These are phyloP conservation scores for Diaporthe humulicola DNA, from an alignment of 2,329 filamentous ascomycete species.

Conservation along the genomic window DNA sequence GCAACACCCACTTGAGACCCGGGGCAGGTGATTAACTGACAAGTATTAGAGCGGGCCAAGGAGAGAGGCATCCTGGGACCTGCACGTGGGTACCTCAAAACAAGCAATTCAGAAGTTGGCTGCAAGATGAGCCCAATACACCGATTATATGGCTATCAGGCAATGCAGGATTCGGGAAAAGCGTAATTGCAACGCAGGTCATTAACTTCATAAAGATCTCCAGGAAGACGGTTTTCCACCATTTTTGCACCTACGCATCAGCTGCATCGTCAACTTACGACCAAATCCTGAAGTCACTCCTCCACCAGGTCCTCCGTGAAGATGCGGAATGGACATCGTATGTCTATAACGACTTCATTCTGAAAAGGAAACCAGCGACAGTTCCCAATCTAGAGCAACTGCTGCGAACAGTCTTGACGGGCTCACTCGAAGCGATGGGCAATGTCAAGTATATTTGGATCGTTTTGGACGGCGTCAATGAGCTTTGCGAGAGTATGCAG, in stretches of 20 bases:
- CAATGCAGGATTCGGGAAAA: constrained; percentile 53
- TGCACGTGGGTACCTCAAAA: constrained; percentile 52
- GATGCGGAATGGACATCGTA: constrained; percentile 46
- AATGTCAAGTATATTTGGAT: constrained; percentile 43
- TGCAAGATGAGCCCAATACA: constrained; percentile 41
- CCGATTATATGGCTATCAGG: constrained; percentile 49
- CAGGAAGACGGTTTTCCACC: constrained; percentile 42
- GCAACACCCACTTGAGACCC: too few relatives aligned
- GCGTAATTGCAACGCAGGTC: constrained; percentile 49
- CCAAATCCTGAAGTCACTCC: constrained; percentile 48
- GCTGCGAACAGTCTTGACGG: constrained; percentile 36
- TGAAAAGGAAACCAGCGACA: constrained; percentile 42
- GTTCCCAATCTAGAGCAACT: constrained; percentile 44
- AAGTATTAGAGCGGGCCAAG: constrained; percentile 39
- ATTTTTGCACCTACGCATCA: constrained; percentile 53
- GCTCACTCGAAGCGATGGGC: constrained; percentile 33
- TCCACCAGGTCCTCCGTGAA: constrained; percentile 48
- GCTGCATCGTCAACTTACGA: constrained; percentile 50
- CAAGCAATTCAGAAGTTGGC: constrained; percentile 45
- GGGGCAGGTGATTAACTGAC: too few relatives aligned
- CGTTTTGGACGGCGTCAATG: constrained; percentile 48
- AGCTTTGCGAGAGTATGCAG: constrained; percentile 42
- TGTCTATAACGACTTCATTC: constrained; percentile 44
- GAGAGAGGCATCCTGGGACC: constrained; percentile 47
- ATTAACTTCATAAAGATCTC: constrained; percentile 45